Percentiles rank a stretch among this genome's conserved stretches.
phyloP scores from a whole-genome alignment of 345 rosid species.

The Mangifera indica region DNA sequence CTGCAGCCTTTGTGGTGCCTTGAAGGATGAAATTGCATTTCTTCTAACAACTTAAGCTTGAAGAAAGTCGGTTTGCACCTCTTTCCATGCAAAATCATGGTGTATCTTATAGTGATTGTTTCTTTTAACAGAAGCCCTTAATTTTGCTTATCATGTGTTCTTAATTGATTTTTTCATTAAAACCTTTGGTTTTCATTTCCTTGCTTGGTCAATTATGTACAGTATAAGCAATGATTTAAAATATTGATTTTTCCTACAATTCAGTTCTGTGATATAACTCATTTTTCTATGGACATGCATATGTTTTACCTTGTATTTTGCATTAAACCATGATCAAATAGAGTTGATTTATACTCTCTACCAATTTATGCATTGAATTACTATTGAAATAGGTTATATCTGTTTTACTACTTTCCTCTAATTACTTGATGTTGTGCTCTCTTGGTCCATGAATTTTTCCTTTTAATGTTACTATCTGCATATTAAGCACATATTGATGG shows the following conservation, averaged over 20 bases:
- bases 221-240: not conserved
- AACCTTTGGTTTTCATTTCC: not conserved
- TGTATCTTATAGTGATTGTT: not conserved
- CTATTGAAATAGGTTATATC: not conserved
- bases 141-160: not conserved
- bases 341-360: not conserved
- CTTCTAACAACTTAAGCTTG: too few species aligned
- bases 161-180: not conserved
- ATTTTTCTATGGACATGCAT: not conserved
- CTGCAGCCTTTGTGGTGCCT: too few species aligned
- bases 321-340: not conserved
- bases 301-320: not conserved
- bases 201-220: not conserved
- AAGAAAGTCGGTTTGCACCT: too few species aligned
- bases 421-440: not conserved
- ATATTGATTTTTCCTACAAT: not conserved
- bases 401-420: not conserved
- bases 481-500: not conserved
- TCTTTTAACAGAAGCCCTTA: not conserved
- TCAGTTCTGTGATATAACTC: not conserved
- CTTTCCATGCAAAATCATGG: not conserved
- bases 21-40: too few species aligned
- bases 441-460: not conserved
- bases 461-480: not conserved
- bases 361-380: not conserved